Conservation (phyloP, 805 yeast species). For the Barnettozyma sucrosica region DNA sequence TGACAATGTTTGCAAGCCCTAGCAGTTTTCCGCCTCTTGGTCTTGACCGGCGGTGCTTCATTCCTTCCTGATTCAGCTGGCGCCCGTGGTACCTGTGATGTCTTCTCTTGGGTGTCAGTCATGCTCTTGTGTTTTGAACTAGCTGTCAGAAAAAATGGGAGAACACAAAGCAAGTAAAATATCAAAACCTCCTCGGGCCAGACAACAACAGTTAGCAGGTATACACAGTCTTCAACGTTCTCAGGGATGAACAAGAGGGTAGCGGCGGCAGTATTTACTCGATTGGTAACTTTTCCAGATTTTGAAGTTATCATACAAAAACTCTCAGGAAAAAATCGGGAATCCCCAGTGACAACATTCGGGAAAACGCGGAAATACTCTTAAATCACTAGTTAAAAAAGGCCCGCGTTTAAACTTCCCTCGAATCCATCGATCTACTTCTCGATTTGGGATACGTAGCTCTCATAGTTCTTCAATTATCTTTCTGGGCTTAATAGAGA, state of each 20-base stretch:
- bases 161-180: background rate
- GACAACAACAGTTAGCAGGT: background rate
- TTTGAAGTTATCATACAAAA: background rate
- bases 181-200: background rate
- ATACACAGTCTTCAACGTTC: background rate
- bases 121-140: background rate
- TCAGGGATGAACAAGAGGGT: background rate
- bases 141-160: background rate
- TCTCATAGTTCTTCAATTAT: too few species aligned
- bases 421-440: too few species aligned
- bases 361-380: background rate
- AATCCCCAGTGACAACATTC: background rate
- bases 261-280: constrained; percentile 2
- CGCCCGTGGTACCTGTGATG: background rate
- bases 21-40: constrained; percentile 54
- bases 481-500: too few species aligned
- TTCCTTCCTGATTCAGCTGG: background rate
- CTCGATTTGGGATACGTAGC: too few species aligned
- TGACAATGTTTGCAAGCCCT: constrained; percentile 92
- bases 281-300: background rate
- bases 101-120: background rate
- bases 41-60: background rate
- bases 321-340: constrained; percentile 4
- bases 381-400: too few species aligned
- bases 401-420: too few species aligned